Percentiles rank a stretch among this genome's conserved stretches.
phyloP scores from a whole-genome alignment of 1,284 basidiomycete species.

The Lentinus polychrous region DNA sequence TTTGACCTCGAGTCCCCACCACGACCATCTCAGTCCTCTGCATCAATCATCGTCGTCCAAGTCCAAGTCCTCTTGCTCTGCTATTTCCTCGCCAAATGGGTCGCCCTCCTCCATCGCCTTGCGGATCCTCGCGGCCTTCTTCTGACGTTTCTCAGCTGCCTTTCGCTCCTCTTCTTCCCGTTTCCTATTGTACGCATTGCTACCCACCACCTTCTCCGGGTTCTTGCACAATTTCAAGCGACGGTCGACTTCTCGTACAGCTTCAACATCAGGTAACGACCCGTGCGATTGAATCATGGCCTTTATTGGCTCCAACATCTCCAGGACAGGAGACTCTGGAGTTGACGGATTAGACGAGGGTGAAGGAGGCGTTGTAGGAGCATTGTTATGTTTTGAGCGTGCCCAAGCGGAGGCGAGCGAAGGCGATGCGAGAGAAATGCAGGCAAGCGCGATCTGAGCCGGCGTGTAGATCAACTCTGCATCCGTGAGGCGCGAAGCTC shows the following conservation, averaged over 20 bases:
- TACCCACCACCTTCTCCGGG: slow-evolving; percentile 87
- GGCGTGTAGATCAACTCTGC: slow-evolving; percentile 90
- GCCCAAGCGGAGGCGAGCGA: slow-evolving; percentile 62
- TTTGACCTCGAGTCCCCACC: too few relatives aligned
- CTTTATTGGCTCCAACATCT: slow-evolving; percentile 48
- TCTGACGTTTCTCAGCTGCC: slow-evolving; percentile 56
- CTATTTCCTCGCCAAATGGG: slow-evolving; percentile 57
- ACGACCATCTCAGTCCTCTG: too few relatives aligned
- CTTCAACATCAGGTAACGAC: slow-evolving; percentile 68
- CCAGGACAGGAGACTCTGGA: slow-evolving; percentile 17
- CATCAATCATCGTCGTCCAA: slow-evolving; percentile 44
- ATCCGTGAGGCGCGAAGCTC: slow-evolving; percentile 79
- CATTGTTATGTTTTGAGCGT: slow-evolving; percentile 37
- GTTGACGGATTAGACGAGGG: slow-evolving; percentile 10
- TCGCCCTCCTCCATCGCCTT: slow-evolving; percentile 47
- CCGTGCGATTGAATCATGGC: slow-evolving; percentile 51
- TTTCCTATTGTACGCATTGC: slow-evolving; percentile 66
- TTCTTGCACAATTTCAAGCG: slow-evolving; percentile 84
- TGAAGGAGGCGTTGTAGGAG: slow-evolving; percentile 10
- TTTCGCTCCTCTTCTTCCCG: slow-evolving; percentile 58
- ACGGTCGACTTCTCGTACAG: slow-evolving; percentile 82
- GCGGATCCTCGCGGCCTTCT: slow-evolving; percentile 53
- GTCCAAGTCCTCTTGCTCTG: slow-evolving; percentile 30
- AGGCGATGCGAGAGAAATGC: slow-evolving; percentile 61
- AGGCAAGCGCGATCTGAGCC: slow-evolving; percentile 90